Evolutionary conservation across 2,329 filamentous ascomycete species (phyloP), one percentile per base, ranked within the genome.

Genomic region (Lojkania enalia): DNA sequence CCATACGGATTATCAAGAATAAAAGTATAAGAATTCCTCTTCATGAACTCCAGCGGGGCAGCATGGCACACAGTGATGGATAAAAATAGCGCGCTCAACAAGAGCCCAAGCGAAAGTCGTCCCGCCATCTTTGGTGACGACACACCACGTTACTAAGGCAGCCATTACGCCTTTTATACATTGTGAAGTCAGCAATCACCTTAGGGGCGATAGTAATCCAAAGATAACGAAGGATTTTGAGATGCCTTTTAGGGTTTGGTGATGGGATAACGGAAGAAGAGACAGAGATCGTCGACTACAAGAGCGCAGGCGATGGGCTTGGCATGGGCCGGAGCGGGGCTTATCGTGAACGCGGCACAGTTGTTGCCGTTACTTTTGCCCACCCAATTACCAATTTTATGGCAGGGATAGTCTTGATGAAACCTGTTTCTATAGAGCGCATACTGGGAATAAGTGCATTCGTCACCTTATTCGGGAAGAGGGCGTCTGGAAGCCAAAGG

Each of bases 1-100:
- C 68, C 61, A 35, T 64, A 54, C 0, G 49, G 46, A 35, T 59
- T 58, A 2, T 45, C 29, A 2, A 54, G 20, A 32, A 60, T 35
- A 20, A 58, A 58, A 9, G 21, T 50, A 48, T 58, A 60, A 2
- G 49, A 21, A 35, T 60, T 61, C 23, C 58, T 55, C 35, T 57
- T 49, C 2, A 33, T 4, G n/a, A 51, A 25, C 6, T 9, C 30
- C 16, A 36, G 11, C 11, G 33, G 33, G 2, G 57, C 55, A 37
- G 44, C 42, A 20, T 51, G 49, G 7, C 20, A 50, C 2, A 38
- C 45, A 33, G 41, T 47, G 19, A 44, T 42, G 6, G 42, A 49
- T 20, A 43, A 46, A 42, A 55, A 33, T 23, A 43, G 21, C 15
- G 44, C 46, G 19, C 41, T 43, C 19, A 52, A 41, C 14, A 48